These are phyloP conservation scores for Vigna unguiculata DNA, from an alignment of 306 rosid species.

Conservation along the genomic window DNA sequence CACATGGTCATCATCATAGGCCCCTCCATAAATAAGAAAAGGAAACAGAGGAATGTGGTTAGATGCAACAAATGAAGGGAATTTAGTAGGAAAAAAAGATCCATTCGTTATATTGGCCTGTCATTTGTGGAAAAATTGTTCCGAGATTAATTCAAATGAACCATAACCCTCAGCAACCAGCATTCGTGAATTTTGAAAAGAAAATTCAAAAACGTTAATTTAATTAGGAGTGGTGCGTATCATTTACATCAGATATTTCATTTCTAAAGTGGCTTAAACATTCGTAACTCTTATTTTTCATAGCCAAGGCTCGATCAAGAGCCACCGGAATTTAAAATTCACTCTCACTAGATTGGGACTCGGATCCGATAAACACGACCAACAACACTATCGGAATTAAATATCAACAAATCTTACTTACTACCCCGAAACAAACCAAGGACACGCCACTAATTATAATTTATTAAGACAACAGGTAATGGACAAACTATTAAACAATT, in stretches of 20 bases:
- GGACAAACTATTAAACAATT: neutral
- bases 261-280: neutral
- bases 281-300: neutral
- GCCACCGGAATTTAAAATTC: neutral
- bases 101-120: conserved; percentile 47
- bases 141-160: conserved; percentile 7
- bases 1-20: neutral
- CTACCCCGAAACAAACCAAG: conserved; percentile 18
- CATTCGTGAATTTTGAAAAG: conserved; percentile 21
- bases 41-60: conserved; percentile 32
- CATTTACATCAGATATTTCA: conserved; percentile 11
- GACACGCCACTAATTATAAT: neutral
- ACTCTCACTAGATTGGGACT: neutral
- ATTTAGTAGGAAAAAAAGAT: conserved; percentile 43
- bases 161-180: conserved; percentile 30
- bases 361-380: conserved; percentile 24
- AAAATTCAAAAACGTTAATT: neutral
- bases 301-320: neutral
- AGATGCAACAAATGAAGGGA: conserved; percentile 32
- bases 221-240: neutral
- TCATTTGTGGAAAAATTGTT: conserved; percentile 5
- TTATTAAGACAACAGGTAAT: neutral
- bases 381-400: neutral
- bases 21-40: conserved; percentile 13
- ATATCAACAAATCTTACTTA: conserved; percentile 23